Evolutionary conservation across 192 early-diverging fungal species (phyloP).

Genomic region (Coemansia sp.): DNA sequence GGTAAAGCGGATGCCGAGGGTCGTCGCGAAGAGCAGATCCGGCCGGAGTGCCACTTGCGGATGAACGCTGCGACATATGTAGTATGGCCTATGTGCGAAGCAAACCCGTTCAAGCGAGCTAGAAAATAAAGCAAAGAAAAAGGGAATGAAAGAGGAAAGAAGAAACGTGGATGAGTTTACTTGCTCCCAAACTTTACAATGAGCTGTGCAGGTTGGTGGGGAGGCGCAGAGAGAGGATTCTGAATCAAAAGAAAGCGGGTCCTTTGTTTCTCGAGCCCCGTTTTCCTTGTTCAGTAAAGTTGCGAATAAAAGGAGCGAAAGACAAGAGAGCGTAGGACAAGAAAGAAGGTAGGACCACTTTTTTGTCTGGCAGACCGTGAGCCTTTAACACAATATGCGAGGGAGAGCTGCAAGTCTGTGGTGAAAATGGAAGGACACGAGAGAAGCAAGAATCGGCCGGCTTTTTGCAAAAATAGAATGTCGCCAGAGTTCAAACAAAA

Average conservation of each 20-base stretch:
- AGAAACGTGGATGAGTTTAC: background rate
- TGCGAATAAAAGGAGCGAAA: background rate
- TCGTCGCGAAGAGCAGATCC: constrained; percentile 26
- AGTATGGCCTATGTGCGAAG: background rate
- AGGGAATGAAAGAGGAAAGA: background rate
- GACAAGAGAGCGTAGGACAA: background rate
- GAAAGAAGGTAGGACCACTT: background rate
- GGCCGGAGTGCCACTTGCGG: constrained; percentile 14
- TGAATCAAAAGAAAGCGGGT: background rate
- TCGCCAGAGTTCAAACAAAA: background rate
- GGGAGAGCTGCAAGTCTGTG: background rate
- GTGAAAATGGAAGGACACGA: background rate
- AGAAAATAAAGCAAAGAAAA: background rate
- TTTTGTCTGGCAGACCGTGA: background rate
- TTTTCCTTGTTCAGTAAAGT: background rate
- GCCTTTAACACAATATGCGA: background rate
- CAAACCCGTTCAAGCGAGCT: background rate
- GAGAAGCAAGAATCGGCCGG: background rate
- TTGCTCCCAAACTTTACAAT: background rate
- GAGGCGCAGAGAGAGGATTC: background rate
- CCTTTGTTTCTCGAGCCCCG: background rate
- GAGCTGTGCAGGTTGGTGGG: background rate
- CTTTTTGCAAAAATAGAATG: background rate
- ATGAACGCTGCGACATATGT: constrained; percentile 35
- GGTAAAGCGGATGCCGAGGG: constrained; percentile 71